Evolutionary conservation across 345 rosid species (phyloP).

Genomic region (Salix brachista): DNA sequence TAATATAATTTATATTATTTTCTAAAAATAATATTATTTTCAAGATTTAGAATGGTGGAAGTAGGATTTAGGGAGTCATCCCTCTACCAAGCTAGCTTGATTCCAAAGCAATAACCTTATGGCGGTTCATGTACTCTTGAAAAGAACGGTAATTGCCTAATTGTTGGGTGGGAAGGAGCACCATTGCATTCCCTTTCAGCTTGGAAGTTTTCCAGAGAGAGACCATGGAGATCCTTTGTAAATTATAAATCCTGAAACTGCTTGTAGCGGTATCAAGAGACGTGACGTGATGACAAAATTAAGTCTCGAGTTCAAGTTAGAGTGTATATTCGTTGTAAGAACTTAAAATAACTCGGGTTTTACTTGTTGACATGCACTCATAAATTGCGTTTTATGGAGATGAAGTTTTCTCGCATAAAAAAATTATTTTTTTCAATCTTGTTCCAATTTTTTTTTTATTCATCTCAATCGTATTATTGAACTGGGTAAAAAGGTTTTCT

Average conservation of each 20-base stretch:
- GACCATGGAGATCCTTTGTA: conserved; percentile 5
- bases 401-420: too few species aligned
- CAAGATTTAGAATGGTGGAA: conserved; percentile 45
- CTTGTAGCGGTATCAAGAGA: background rate
- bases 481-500: background rate
- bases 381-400: too few species aligned
- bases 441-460: background rate
- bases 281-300: too few species aligned
- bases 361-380: too few species aligned
- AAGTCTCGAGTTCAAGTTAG: too few species aligned
- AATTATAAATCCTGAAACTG: background rate
- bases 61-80: conserved; percentile 39
- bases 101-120: conserved; percentile 18
- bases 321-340: rapidly evolving
- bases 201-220: conserved; percentile 38
- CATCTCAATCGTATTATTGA: background rate
- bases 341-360: too few species aligned
- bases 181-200: conserved; percentile 42
- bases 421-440: too few species aligned
- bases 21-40: conserved; percentile 24
- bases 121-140: conserved; percentile 28
- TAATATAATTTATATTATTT: too few species aligned
- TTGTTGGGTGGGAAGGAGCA: conserved; percentile 48
- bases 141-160: conserved; percentile 27
- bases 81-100: conserved; percentile 38